Conservation (phyloP, 139 green algal genomes). For the Auxenochlorella protothecoides region DNA sequence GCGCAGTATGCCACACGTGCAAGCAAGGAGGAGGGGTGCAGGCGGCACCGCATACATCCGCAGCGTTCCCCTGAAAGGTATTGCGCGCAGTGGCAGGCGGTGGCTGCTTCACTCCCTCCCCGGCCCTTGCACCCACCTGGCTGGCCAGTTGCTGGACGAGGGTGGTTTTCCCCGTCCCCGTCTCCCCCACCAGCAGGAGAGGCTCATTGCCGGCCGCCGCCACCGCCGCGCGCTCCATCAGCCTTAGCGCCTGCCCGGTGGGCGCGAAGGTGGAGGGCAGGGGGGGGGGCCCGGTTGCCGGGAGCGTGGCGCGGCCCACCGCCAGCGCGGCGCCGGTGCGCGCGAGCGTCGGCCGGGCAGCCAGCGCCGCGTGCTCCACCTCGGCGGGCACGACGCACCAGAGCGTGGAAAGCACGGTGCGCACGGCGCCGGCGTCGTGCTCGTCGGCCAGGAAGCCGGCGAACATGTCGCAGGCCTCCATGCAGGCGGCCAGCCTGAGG, state of each 20-base stretch:
- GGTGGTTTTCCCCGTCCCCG: constrained; percentile 95
- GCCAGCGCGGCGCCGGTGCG: constrained; percentile 3
- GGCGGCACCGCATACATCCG: no score
- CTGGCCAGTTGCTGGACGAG: constrained; percentile 67
- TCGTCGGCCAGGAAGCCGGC: no score
- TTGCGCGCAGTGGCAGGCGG: no score
- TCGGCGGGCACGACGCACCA: constrained; percentile 38
- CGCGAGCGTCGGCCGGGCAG: constrained; percentile 32
- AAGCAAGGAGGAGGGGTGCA: no score
- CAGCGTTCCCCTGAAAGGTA: no score
- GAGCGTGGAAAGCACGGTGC: constrained; percentile 37
- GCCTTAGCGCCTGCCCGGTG: constrained; percentile 70
- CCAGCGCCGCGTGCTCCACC: no score
- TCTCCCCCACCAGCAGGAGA: constrained; percentile 96
- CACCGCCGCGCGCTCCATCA: constrained; percentile 80
- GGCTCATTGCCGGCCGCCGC: constrained; percentile 61
- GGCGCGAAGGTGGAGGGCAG: constrained; percentile 49
- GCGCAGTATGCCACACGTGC: no score
- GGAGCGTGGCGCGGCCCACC: constrained; percentile 26
- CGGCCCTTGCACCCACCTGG: constrained; percentile 23
- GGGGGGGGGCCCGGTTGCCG: neutral
- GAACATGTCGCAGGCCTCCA: no score
- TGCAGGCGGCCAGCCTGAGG: no score
- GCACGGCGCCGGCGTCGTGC: constrained; percentile 27
- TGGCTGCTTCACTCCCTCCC: no score